These are phyloP conservation scores for Penicillium sp. DNA, from an alignment of 2,329 filamentous ascomycete species.

Conservation along the genomic window DNA sequence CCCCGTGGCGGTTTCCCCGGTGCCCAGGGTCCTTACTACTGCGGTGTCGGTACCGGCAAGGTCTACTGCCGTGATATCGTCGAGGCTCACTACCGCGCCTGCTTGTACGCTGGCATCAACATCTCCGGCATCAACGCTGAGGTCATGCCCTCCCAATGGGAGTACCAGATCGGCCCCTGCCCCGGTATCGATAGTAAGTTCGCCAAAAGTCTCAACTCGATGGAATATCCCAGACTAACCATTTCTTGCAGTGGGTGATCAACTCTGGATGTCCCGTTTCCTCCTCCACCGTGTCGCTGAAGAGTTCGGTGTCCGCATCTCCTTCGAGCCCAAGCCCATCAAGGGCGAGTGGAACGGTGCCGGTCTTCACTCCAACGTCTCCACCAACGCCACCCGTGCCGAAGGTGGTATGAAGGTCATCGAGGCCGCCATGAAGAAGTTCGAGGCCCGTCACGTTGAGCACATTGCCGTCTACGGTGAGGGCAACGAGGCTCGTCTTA, in stretches of 20 bases:
- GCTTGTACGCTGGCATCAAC: conserved; percentile 82
- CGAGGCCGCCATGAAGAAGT: conserved; percentile 80
- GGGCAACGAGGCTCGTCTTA: conserved; percentile 92
- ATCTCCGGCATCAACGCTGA: conserved; percentile 99
- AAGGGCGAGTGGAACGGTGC: conserved; percentile 96
- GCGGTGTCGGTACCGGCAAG: conserved; percentile 94
- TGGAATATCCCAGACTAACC: conserved; percentile 24
- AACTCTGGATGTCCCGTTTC: conserved; percentile 93
- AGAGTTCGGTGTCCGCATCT: conserved; percentile 94
- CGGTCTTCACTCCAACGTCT: conserved; percentile 92
- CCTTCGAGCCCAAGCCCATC: conserved; percentile 93
- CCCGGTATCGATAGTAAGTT: conserved; percentile 74
- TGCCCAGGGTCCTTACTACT: conserved; percentile 94
- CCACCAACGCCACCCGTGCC: conserved; percentile 79
- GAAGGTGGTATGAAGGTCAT: conserved; percentile 96
- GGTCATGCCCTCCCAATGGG: conserved; percentile 98
- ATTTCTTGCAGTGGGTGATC: conserved; percentile 70
- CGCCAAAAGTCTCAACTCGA: not conserved
- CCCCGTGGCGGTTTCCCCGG: conserved; percentile 83
- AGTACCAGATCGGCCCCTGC: conserved; percentile 94
- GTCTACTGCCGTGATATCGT: conserved; percentile 98
- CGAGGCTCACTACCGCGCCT: conserved; percentile 89
- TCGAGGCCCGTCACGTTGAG: conserved; percentile 72
- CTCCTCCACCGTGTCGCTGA: conserved; percentile 88
- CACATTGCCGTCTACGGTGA: conserved; percentile 94